Conservation (phyloP, 805 yeast genomes). For the Ogataea ganodermae region DNA sequence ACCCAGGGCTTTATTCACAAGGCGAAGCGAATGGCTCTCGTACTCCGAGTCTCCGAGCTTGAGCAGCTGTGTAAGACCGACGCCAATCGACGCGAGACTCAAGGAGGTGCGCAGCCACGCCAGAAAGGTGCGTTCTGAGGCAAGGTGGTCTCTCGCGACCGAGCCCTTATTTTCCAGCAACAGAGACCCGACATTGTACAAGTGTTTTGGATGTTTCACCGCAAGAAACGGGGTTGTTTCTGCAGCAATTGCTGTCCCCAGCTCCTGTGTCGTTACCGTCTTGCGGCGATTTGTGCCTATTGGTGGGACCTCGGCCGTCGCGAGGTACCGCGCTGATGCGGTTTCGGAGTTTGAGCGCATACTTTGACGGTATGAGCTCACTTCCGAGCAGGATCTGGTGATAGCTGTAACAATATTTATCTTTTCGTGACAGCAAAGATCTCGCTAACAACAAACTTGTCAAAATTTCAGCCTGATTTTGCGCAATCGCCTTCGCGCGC, state of each 20-base stretch:
- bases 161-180: conserved; percentile 55
- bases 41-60: conserved; percentile 36
- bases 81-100: conserved; percentile 58
- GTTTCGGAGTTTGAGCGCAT: neutral
- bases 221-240: neutral
- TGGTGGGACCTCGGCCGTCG: neutral
- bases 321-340: neutral
- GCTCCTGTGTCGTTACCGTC: neutral
- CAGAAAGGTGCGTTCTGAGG: conserved; percentile 63
- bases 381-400: too few species aligned
- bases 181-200: conserved; percentile 37
- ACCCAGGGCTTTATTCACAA: conserved; percentile 34
- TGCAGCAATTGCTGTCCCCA: neutral
- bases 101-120: conserved; percentile 67
- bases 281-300: neutral
- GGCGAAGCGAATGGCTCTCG: conserved; percentile 6
- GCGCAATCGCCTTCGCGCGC: conserved; percentile 6
- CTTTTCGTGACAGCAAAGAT: too few species aligned
- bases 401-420: too few species aligned
- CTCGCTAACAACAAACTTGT: neutral
- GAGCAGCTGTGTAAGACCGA: conserved; percentile 61
- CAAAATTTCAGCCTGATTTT: neutral
- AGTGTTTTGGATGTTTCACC: conserved; percentile 24
- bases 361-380: neutral
- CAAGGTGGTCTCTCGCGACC: conserved; percentile 66